Conservation (phyloP, 2,329 filamentous ascomycete species). For the Trichophaea hybrida region DNA sequence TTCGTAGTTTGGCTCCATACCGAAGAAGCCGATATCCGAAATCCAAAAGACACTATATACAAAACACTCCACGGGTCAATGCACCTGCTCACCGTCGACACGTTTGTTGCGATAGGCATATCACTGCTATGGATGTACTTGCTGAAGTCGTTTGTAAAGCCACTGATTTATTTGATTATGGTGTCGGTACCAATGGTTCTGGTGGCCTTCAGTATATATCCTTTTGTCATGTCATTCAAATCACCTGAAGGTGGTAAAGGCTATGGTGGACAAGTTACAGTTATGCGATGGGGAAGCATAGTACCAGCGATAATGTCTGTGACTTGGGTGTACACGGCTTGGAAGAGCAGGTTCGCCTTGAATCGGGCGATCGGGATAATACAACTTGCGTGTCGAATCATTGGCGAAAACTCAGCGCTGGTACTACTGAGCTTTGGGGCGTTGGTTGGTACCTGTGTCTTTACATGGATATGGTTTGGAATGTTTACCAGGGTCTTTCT, state of each 20-base stretch:
- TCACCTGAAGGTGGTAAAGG: background rate
- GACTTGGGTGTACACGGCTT: constrained; percentile 71
- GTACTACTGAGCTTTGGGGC: constrained; percentile 70
- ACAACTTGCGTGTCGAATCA: constrained; percentile 79
- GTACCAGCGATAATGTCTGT: constrained; percentile 59
- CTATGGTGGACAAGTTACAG: constrained; percentile 60
- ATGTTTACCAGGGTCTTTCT: constrained; percentile 96
- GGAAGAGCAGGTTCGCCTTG: constrained; percentile 65
- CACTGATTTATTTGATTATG: constrained; percentile 66
- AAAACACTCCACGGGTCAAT: constrained; percentile 75
- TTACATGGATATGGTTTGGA: constrained; percentile 91
- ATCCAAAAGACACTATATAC: constrained; percentile 86
- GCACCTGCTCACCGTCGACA: constrained; percentile 79
- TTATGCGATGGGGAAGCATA: constrained; percentile 76
- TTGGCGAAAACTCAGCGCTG: constrained; percentile 70
- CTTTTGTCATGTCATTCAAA: constrained; percentile 64
- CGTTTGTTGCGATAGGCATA: constrained; percentile 73
- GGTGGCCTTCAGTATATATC: constrained; percentile 79
- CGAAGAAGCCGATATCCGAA: constrained; percentile 48
- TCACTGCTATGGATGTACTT: constrained; percentile 83
- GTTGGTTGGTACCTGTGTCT: constrained; percentile 60
- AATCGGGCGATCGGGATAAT: constrained; percentile 74
- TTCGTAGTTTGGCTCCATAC: constrained; percentile 86
- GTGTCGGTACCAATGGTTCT: constrained; percentile 75
- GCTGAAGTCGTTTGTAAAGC: constrained; percentile 71